A percentile compares a stretch with the other conserved stretches of the same genome.
phyloP scores from a whole-genome alignment of 179 eudicot species.

The Spinacia oleracea region DNA sequence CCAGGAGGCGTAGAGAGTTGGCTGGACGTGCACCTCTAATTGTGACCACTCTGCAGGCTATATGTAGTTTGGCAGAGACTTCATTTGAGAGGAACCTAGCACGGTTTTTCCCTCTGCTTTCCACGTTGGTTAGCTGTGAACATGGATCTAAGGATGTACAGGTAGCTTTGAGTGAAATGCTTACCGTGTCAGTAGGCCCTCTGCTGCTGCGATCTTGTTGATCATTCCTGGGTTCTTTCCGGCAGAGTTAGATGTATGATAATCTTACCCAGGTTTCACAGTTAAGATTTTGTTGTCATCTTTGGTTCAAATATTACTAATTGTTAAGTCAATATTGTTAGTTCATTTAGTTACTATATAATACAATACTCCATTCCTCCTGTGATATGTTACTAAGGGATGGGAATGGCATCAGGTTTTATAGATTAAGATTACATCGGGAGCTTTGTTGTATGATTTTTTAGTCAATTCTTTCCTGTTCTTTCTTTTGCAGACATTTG shows the following conservation, averaged over 20 bases:
- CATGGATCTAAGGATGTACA: slow-evolving; percentile 90
- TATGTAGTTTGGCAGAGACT: slow-evolving; percentile 60
- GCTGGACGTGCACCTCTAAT: slow-evolving; percentile 84
- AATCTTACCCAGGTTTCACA: slow-evolving; percentile 10
- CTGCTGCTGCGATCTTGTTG: slow-evolving; percentile 69
- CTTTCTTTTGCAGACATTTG: slow-evolving; percentile 13
- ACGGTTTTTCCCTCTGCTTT: slow-evolving; percentile 68
- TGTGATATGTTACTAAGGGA: background rate
- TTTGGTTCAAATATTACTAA: slow-evolving; percentile 14
- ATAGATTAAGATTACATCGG: slow-evolving; percentile 18
- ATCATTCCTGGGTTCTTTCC: slow-evolving; percentile 21
- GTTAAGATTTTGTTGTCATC: slow-evolving; percentile 26
- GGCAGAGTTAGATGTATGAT: slow-evolving; percentile 25
- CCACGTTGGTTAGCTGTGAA: slow-evolving; percentile 71
- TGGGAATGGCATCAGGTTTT: slow-evolving; percentile 20
- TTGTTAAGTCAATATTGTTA: slow-evolving; percentile 16
- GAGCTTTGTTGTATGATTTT: slow-evolving; percentile 33
- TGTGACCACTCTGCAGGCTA: slow-evolving; percentile 79
- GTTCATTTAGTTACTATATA: background rate
- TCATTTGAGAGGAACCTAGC: slow-evolving; percentile 67
- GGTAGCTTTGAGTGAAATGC: slow-evolving; percentile 76
- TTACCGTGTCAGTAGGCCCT: slow-evolving; percentile 74
- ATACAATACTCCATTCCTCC: background rate
- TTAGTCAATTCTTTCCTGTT: slow-evolving; percentile 11
- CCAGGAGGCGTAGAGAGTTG: slow-evolving; percentile 72